A percentile compares a stretch with the other conserved stretches of the same genome.
Conservation (phyloP, 768 basidiomycete species). For the Paxillus involutus region DNA sequence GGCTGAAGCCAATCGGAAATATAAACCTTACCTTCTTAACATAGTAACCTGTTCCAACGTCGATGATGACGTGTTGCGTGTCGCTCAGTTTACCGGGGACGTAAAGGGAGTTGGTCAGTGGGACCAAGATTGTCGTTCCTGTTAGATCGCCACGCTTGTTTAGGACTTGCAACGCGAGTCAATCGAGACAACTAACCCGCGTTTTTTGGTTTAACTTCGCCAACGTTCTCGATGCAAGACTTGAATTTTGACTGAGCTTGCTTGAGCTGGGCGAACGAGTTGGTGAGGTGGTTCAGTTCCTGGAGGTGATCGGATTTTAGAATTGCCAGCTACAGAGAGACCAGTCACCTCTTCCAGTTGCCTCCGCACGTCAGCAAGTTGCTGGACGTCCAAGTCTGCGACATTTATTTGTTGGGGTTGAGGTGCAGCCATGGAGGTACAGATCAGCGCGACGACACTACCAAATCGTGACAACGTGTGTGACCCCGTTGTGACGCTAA, state of each 20-base stretch:
- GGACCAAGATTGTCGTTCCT: slow-evolving; percentile 91
- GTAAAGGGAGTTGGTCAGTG: slow-evolving; percentile 92
- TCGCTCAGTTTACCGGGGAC: slow-evolving; percentile 89
- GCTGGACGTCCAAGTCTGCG: slow-evolving; percentile 79
- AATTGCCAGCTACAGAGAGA: neutral
- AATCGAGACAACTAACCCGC: slow-evolving; percentile 38
- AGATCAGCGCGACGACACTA: neutral
- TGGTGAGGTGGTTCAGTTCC: slow-evolving; percentile 92
- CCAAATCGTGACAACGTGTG: slow-evolving; percentile 7
- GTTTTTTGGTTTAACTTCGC: slow-evolving; percentile 71
- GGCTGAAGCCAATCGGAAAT: neutral
- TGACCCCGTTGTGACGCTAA: slow-evolving; percentile 14
- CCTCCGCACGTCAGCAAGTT: slow-evolving; percentile 85
- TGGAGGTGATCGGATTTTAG: slow-evolving; percentile 30
- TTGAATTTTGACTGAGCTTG: slow-evolving; percentile 93
- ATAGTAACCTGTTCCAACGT: slow-evolving; percentile 96
- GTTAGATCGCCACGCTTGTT: neutral
- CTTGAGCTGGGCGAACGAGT: slow-evolving; percentile 90
- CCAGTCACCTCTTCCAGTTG: slow-evolving; percentile 84
- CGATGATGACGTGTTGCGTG: slow-evolving; percentile 85
- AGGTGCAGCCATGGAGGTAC: slow-evolving; percentile 33
- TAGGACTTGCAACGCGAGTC: neutral
- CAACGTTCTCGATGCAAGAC: slow-evolving; percentile 78
- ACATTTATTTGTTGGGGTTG: slow-evolving; percentile 75
- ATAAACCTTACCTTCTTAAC: slow-evolving; percentile 76